phyloP scores from a whole-genome alignment of 345 rosid species.

The Melaleuca quinquenervia region DNA sequence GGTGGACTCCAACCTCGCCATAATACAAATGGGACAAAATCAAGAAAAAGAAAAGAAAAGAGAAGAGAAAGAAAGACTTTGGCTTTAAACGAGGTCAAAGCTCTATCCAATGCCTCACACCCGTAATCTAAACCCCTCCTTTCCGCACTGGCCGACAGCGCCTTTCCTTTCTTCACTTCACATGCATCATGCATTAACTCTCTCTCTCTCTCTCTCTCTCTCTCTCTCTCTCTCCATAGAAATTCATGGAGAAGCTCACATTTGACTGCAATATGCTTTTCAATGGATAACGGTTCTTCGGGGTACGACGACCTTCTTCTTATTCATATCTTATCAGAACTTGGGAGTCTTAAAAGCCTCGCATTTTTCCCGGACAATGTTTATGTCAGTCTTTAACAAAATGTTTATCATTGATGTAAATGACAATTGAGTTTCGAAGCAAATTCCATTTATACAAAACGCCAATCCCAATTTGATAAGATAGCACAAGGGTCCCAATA shows the following conservation, averaged over 20 bases:
- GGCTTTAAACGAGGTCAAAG: too few relatives aligned
- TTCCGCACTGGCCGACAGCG: too few relatives aligned
- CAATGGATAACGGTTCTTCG: not conserved
- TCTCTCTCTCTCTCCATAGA: not conserved
- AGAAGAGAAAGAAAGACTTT: too few relatives aligned
- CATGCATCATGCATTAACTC: not conserved
- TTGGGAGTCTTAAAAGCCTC: not conserved
- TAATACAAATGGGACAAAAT: too few relatives aligned
- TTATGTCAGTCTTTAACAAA: too few relatives aligned
- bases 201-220: not conserved
- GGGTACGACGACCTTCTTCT: not conserved
- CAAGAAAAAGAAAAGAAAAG: too few relatives aligned
- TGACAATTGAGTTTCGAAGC: not conserved
- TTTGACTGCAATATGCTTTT: not conserved
- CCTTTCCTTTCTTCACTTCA: not conserved
- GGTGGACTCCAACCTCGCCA: too few relatives aligned
- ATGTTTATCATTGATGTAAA: not conserved
- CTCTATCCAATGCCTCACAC: too few relatives aligned
- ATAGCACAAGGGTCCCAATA: not conserved
- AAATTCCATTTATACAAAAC: not conserved
- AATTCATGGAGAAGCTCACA: not conserved
- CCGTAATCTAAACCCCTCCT: too few relatives aligned
- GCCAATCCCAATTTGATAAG: not conserved
- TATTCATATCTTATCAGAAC: not conserved
- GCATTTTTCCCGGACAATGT: not conserved